phyloP scores from a whole-genome alignment of 2,329 filamentous ascomycete species.

The Alternaria ventricosa region DNA sequence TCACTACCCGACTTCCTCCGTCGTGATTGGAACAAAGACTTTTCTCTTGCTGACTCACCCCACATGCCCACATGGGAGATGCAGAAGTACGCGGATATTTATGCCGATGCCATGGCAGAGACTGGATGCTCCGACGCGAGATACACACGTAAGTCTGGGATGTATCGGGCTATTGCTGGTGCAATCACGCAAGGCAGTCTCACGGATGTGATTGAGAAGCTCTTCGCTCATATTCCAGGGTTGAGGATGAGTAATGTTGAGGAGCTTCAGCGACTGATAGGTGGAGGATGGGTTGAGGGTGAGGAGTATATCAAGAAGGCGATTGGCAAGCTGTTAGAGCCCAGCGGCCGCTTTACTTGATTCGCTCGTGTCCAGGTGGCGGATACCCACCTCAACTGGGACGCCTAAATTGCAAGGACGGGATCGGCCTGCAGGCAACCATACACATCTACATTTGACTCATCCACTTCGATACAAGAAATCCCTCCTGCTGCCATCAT shows the following conservation, averaged over 20 bases:
- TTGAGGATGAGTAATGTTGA: background rate
- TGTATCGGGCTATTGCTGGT: background rate
- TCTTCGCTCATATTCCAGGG: background rate
- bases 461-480: background rate
- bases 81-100: background rate
- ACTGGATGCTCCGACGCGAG: background rate
- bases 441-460: background rate
- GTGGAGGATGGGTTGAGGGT: background rate
- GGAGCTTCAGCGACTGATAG: background rate
- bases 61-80: background rate
- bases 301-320: background rate
- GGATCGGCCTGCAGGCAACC: background rate
- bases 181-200: accelerated
- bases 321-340: background rate
- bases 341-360: background rate
- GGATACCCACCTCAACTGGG: background rate
- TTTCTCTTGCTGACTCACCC: background rate
- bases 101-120: background rate
- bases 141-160: background rate
- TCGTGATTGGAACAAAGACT: background rate
- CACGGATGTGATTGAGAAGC: background rate
- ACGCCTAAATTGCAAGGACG: background rate
- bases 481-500: accelerated
- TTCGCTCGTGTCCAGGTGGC: background rate
- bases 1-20: background rate